These are phyloP conservation scores for Bruguiera hainesii DNA, from an alignment of 441 rosid genomes.

Conservation along the genomic window DNA sequence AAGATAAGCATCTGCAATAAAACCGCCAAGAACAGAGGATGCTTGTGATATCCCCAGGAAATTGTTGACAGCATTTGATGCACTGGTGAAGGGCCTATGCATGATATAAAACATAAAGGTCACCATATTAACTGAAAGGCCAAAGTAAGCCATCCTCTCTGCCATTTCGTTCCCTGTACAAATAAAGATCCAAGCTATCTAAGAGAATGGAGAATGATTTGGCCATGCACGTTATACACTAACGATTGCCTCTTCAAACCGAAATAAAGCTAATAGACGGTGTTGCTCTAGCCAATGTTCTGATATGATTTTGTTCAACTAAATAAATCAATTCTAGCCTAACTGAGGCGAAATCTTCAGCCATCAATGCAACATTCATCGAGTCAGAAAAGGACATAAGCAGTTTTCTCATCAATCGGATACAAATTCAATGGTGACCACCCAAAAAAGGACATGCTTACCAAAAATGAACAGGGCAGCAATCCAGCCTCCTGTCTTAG, in stretches of 20 bases:
- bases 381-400: neutral
- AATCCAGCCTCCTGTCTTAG: constrained; percentile 90
- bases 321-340: too few species aligned
- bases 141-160: constrained; percentile 95
- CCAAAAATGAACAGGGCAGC: constrained; percentile 94
- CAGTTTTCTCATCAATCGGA: too few species aligned
- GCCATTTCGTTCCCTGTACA: constrained; percentile 92
- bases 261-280: too few species aligned
- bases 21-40: constrained; percentile 90
- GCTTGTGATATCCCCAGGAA: constrained; percentile 91
- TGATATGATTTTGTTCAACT: too few species aligned
- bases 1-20: constrained; percentile 91
- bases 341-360: too few species aligned
- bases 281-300: too few species aligned
- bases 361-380: neutral
- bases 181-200: neutral
- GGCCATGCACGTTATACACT: too few species aligned
- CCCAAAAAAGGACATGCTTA: constrained; percentile 20
- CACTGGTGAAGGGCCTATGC: constrained; percentile 78
- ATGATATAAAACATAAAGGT: constrained; percentile 84
- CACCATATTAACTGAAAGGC: constrained; percentile 94
- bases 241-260: neutral
- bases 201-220: neutral
- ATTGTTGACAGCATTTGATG: constrained; percentile 83
- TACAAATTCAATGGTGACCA: too few species aligned